Evolutionary conservation across 2,329 filamentous ascomycete genomes (phyloP).

Genomic region (Diaporthe humulicola): DNA sequence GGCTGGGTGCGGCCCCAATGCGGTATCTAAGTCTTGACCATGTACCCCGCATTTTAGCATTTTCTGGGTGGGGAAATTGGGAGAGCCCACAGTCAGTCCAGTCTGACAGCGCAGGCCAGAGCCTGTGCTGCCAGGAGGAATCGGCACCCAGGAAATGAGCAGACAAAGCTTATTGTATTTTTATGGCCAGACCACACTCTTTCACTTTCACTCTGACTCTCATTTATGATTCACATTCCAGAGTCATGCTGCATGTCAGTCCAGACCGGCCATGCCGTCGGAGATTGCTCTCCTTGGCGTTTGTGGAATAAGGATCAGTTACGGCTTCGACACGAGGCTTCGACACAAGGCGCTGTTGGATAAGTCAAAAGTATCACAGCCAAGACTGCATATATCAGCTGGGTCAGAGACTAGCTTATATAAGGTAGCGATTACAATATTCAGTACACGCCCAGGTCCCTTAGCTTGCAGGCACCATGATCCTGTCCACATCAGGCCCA

Average conservation of each 20-base stretch:
- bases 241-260: not conserved
- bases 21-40: conserved; percentile 9
- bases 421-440: not conserved
- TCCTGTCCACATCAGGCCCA: conserved; percentile 66
- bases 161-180: not conserved
- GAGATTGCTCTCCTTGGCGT: not conserved
- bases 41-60: conserved; percentile 23
- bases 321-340: not conserved
- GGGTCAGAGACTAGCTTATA: not conserved
- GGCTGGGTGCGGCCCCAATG: conserved; percentile 11
- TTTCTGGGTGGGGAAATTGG: conserved; percentile 20
- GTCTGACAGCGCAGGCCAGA: not conserved
- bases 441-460: not conserved
- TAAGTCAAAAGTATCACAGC: no score
- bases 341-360: not conserved
- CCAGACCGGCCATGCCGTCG: not conserved
- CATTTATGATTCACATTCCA: not conserved
- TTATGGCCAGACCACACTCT: not conserved
- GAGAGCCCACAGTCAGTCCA: not conserved
- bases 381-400: not conserved
- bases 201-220: not conserved
- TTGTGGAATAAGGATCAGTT: not conserved
- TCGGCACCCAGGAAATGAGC: not conserved
- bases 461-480: conserved; percentile 61
- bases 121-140: not conserved